A percentile compares a stretch with the other conserved stretches of the same genome.
Conservation (phyloP, 495 filamentous ascomycete species). For the Viridothelium virens region DNA sequence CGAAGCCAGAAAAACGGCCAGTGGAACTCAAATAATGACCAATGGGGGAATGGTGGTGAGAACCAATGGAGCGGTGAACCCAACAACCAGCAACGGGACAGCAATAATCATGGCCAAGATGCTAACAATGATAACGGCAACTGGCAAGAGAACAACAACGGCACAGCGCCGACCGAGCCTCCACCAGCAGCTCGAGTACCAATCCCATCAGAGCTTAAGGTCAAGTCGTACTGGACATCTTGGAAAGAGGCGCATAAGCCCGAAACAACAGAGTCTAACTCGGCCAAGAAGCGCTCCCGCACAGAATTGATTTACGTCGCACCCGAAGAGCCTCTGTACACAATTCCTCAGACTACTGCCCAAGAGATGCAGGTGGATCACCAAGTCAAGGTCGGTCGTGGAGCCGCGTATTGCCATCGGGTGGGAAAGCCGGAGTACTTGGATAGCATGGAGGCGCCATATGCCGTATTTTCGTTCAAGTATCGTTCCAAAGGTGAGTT, state of each 20-base stretch:
- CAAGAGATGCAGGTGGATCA: constrained; percentile 22
- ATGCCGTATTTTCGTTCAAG: constrained; percentile 44
- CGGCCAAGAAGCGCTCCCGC: constrained; percentile 4
- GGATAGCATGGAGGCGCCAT: constrained; percentile 38
- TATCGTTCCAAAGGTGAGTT: constrained; percentile 33
- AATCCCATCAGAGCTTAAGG: constrained; percentile 1
- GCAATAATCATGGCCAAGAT: neutral
- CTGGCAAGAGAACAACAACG: neutral
- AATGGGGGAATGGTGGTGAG: neutral
- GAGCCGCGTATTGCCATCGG: constrained; percentile 34
- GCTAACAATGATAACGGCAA: neutral
- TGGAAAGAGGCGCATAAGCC: constrained; percentile 9
- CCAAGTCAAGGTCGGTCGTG: constrained; percentile 35
- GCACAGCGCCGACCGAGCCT: neutral
- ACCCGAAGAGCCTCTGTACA: constrained; percentile 19
- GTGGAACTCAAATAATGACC: neutral
- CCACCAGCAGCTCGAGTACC: neutral
- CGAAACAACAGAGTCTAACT: neutral
- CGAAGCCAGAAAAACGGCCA: neutral
- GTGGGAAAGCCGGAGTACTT: constrained; percentile 35
- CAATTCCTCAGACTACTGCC: constrained; percentile 18
- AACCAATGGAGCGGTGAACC: neutral
- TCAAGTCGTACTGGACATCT: constrained; percentile 20
- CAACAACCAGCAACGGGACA: neutral
- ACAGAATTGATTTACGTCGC: constrained; percentile 16